These are phyloP conservation scores for Stramenopiles sp. DNA, from an alignment of 352 stramenopile species.

Conservation along the genomic window DNA sequence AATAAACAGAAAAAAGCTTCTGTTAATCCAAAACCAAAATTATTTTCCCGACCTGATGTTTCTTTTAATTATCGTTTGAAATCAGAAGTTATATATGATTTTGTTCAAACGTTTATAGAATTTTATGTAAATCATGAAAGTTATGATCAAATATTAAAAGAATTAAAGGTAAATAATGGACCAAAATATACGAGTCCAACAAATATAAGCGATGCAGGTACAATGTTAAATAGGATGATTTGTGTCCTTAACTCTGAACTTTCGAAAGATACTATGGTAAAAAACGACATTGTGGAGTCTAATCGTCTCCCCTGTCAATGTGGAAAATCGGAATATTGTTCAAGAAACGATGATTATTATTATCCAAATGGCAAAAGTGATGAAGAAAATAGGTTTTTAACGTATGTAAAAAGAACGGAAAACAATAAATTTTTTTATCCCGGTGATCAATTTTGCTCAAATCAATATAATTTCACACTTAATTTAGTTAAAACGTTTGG, in stretches of 20 bases:
- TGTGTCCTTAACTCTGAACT: background rate
- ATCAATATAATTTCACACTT: background rate
- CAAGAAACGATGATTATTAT: background rate
- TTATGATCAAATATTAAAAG: background rate
- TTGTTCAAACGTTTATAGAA: background rate
- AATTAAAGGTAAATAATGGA: no score
- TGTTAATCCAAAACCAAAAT: background rate
- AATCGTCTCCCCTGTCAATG: background rate
- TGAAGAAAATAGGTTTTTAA: background rate
- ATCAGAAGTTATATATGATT: background rate
- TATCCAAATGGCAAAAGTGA: background rate
- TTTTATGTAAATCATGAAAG: background rate
- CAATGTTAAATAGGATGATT: background rate
- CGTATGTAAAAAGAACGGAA: background rate
- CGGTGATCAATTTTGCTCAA: background rate
- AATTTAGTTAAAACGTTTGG: background rate
- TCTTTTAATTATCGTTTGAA: background rate
- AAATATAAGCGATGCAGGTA: background rate
- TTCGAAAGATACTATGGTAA: background rate
- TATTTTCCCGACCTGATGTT: background rate
- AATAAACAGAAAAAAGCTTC: background rate
- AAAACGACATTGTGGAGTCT: background rate
- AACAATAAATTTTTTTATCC: background rate
- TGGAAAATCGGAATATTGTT: background rate
- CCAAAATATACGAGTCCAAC: background rate